These are phyloP conservation scores for Monilinia laxa DNA, from an alignment of 2,329 filamentous ascomycete species.

Conservation along the genomic window DNA sequence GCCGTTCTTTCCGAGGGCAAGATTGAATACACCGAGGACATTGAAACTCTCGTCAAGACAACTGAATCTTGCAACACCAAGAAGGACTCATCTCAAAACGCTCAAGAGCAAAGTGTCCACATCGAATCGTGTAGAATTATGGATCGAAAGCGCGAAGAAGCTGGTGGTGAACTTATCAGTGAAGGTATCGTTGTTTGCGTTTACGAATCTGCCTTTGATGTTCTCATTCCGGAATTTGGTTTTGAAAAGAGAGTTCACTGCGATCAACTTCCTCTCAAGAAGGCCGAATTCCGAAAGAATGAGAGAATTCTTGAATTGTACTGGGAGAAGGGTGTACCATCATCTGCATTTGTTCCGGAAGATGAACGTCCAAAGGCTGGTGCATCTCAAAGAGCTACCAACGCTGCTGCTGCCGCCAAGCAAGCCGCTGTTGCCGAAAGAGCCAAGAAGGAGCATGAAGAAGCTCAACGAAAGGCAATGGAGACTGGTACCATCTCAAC, in stretches of 20 bases:
- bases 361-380: slow-evolving; percentile 90
- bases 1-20: slow-evolving; percentile 77
- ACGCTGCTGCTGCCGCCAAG: slow-evolving; percentile 72
- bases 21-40: slow-evolving; percentile 83
- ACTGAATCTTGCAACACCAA: slow-evolving; percentile 97
- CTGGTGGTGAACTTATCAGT: slow-evolving; percentile 86
- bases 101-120: slow-evolving; percentile 97
- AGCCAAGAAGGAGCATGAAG: slow-evolving; percentile 81
- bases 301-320: slow-evolving; percentile 92
- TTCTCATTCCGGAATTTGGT: slow-evolving; percentile 95
- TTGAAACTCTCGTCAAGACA: slow-evolving; percentile 86
- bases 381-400: slow-evolving; percentile 69
- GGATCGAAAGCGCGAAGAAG: slow-evolving; percentile 85
- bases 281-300: slow-evolving; percentile 98
- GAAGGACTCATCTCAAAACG: slow-evolving; percentile 96
- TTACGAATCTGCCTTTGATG: slow-evolving; percentile 97
- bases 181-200: slow-evolving; percentile 96
- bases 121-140: slow-evolving; percentile 96
- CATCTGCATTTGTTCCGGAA: slow-evolving; percentile 92
- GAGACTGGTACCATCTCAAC: slow-evolving; percentile 93
- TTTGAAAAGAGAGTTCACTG: slow-evolving; percentile 99
- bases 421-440: slow-evolving; percentile 82
- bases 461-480: slow-evolving; percentile 87
- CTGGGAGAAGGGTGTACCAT: slow-evolving; percentile 99
- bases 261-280: slow-evolving; percentile 95